Evolutionary conservation across 1,139 yeast genomes (phyloP).

Genomic region (Saccharomyces hybrid): DNA sequence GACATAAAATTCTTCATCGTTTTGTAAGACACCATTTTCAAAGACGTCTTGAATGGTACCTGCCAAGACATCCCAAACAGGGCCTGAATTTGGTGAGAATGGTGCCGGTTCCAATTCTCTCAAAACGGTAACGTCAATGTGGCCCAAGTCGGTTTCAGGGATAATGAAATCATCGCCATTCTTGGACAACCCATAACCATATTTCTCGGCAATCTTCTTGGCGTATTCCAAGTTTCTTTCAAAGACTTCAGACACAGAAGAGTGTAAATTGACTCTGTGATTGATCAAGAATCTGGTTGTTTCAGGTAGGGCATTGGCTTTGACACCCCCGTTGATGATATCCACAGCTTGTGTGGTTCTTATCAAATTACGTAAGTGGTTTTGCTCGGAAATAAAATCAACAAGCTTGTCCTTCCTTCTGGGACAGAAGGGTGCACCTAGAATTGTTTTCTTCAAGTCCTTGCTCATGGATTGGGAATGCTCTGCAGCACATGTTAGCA

Average conservation of each 20-base stretch:
- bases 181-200: slow-evolving; percentile 39
- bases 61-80: slow-evolving; percentile 45
- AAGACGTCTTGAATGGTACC: slow-evolving; percentile 49
- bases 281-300: slow-evolving; percentile 46
- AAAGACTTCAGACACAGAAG: slow-evolving; percentile 39
- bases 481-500: slow-evolving; percentile 42
- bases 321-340: slow-evolving; percentile 18
- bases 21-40: slow-evolving; percentile 31
- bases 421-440: slow-evolving; percentile 18
- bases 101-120: slow-evolving; percentile 48
- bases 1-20: slow-evolving; percentile 38
- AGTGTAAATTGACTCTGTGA: slow-evolving; percentile 48
- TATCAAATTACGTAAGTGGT: slow-evolving; percentile 36
- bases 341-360: slow-evolving; percentile 58
- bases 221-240: slow-evolving; percentile 38
- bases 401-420: slow-evolving; percentile 13
- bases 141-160: slow-evolving; percentile 21
- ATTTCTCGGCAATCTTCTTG: slow-evolving; percentile 38
- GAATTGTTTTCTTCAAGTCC: slow-evolving; percentile 16
- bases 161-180: slow-evolving; percentile 22
- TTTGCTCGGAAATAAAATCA: slow-evolving; percentile 26
- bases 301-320: slow-evolving; percentile 41
- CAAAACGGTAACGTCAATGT: slow-evolving; percentile 37
- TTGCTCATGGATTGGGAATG: slow-evolving; percentile 24
- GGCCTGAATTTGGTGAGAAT: slow-evolving; percentile 41